Conservation (phyloP, 345 rosid species). For the Pseudoturritis turrita region DNA sequence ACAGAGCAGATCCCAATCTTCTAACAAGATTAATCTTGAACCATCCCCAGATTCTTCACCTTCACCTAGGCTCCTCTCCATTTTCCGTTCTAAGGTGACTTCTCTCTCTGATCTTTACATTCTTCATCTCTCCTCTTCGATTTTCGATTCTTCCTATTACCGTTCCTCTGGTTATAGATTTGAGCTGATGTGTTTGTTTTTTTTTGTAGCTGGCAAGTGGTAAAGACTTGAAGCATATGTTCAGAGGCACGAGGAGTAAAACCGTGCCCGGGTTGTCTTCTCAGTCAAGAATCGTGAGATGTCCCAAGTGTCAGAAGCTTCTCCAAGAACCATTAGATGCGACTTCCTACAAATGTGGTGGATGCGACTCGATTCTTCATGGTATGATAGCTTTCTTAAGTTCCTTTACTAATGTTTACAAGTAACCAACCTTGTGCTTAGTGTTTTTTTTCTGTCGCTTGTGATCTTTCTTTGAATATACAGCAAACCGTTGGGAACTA, state of each 20-base stretch:
- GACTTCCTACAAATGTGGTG: slow-evolving; percentile 58
- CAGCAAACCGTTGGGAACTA: slow-evolving; percentile 45
- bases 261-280: slow-evolving; percentile 31
- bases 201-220: slow-evolving; percentile 23
- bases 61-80: slow-evolving; percentile 28
- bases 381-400: slow-evolving; percentile 37
- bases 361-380: slow-evolving; percentile 50
- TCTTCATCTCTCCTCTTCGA: neutral
- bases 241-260: slow-evolving; percentile 25
- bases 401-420: neutral
- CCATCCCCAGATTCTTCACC: slow-evolving; percentile 26
- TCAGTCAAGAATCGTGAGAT: slow-evolving; percentile 57
- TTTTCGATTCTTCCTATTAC: neutral
- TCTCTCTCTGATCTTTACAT: neutral
- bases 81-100: slow-evolving; percentile 31
- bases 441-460: neutral
- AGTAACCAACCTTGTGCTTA: slow-evolving; percentile 3
- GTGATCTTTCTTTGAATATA: slow-evolving; percentile 14
- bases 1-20: slow-evolving; percentile 30
- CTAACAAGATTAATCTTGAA: neutral
- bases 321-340: slow-evolving; percentile 57
- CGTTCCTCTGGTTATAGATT: neutral
- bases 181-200: neutral
- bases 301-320: slow-evolving; percentile 58
- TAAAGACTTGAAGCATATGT: slow-evolving; percentile 32